Percentiles rank a stretch among this genome's conserved stretches.
These are phyloP conservation scores for Umbelopsis sp. DNA, from an alignment of 371 early-diverging fungal species.

Conservation along the genomic window DNA sequence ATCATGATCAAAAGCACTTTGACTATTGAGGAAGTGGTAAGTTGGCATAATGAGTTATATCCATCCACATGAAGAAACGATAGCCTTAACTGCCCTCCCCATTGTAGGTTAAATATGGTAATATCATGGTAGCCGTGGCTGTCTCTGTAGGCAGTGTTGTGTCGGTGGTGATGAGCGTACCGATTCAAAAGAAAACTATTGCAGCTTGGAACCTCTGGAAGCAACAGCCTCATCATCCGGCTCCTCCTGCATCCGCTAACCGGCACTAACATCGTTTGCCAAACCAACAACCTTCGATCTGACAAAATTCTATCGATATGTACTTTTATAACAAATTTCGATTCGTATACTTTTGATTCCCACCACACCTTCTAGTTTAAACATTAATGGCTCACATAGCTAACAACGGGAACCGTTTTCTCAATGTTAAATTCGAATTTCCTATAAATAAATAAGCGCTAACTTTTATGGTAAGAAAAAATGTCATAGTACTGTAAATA, in stretches of 20 bases:
- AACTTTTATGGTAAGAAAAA: too few species aligned
- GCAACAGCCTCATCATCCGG: background rate
- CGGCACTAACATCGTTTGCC: background rate
- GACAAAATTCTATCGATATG: background rate
- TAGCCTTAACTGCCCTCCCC: too few species aligned
- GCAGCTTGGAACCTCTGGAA: background rate
- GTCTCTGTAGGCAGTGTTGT: background rate
- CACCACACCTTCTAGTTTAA: too few species aligned
- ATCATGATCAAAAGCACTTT: constrained; percentile 41
- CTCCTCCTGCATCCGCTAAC: background rate
- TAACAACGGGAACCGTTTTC: too few species aligned
- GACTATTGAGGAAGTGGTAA: constrained; percentile 36
- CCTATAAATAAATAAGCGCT: too few species aligned
- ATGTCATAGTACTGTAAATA: too few species aligned
- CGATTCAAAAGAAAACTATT: background rate
- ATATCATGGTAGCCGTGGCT: background rate
- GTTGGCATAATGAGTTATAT: constrained; percentile 22
- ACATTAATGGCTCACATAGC: too few species aligned
- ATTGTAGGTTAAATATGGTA: background rate
- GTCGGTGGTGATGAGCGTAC: background rate
- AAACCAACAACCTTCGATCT: too few species aligned
- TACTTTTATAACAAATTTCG: background rate
- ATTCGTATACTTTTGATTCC: too few species aligned
- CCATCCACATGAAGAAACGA: too few species aligned
- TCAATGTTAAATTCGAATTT: too few species aligned